Evolutionary conservation across 768 basidiomycete genomes (phyloP), one percentile per base, ranked within the genome.

Genomic region (Amanita inopinata): DNA sequence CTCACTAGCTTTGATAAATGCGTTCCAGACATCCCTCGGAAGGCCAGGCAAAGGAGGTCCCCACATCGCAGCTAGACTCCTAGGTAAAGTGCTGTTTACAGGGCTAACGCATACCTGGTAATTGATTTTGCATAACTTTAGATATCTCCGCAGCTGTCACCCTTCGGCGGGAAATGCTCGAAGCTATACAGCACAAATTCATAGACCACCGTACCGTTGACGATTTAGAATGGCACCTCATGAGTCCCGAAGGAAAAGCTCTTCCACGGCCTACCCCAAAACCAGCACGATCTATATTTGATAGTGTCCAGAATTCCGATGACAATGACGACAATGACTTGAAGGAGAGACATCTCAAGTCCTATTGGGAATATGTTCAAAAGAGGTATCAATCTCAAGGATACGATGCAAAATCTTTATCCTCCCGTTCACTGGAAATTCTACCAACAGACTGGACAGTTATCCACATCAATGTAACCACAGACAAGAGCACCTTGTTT

Each of bases 361-460:
- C 60, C 2, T 88, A 86, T 55, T 91, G 87, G 88, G 57, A 69
- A 3, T 55, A 60, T 1, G 59, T 87, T 14, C 70, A 69, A 38
- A 55, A 61, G 24, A 76, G 74, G 46, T 82, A 88, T 49, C 64
- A 71, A 33, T 50, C 63, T 12, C 69, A 68, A 23, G 50, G 54
- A 7, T 55, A 74, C 17, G 66, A 72, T 44, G 51, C 65, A 0
- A 53, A 65, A 2, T 56, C 61, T 4, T 57, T 78, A 30, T 64
- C 73, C 14, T 55, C 62, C 2, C 67, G 61, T 3, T 64, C 65
- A 18, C 60, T 60, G 8, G 56, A 64, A 20, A 56, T 57, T 9
- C 64, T 97, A 1, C 92, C 94, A 0, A 42, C 54, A 2, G 74
- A 81, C 46, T 98, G 94, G 93, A 82, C 80, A 3, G 71, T 90